Evolutionary conservation across 108 stramenopile genomes (phyloP).

Genomic region (Pseudonitzschia pungens): DNA sequence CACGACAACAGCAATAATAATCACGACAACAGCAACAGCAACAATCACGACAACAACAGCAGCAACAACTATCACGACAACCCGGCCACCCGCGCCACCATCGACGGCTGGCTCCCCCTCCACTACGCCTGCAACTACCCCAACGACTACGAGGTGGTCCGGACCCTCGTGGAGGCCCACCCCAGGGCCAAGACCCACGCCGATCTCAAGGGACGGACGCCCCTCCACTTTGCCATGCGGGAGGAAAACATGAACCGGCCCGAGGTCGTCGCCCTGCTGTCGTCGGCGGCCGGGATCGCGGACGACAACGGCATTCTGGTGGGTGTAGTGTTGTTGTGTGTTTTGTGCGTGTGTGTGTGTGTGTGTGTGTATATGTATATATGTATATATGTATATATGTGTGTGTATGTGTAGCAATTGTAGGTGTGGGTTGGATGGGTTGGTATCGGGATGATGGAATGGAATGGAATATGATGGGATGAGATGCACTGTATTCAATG

Average conservation of each 20-base stretch:
- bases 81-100: conserved; percentile 60
- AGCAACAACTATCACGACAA: background rate
- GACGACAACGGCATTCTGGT: conserved; percentile 85
- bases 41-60: background rate
- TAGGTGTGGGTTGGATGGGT: too few species aligned
- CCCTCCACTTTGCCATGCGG: conserved; percentile 69
- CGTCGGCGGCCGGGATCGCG: conserved; percentile 51
- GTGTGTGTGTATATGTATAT: too few species aligned
- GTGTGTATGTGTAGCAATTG: too few species aligned
- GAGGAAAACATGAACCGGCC: conserved; percentile 40
- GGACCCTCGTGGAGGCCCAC: conserved; percentile 54
- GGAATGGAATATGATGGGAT: too few species aligned
- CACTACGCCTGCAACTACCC: conserved; percentile 81
- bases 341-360: too few species aligned
- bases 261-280: conserved; percentile 48
- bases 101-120: conserved; percentile 76
- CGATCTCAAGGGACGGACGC: conserved; percentile 71
- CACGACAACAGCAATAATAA: too few species aligned
- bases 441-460: too few species aligned
- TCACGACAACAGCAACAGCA: background rate
- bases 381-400: too few species aligned
- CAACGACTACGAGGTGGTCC: conserved; percentile 51
- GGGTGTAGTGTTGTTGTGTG: too few species aligned
- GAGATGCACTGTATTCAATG: too few species aligned
- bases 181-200: conserved; percentile 58